Evolutionary conservation across 768 basidiomycete genomes (phyloP).

Genomic region (Gloeophyllum trabeum): DNA sequence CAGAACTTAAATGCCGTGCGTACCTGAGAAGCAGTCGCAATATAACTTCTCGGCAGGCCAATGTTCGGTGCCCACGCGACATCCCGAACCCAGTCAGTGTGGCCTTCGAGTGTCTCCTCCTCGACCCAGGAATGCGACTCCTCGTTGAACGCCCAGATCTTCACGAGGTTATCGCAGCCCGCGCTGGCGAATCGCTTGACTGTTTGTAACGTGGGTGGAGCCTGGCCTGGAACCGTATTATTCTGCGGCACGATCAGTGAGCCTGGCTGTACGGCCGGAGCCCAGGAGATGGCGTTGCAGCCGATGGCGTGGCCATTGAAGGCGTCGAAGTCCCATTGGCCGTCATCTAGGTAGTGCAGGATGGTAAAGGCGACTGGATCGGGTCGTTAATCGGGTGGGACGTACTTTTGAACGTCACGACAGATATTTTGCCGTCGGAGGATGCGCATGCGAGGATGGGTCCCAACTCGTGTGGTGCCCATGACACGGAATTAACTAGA

Average conservation of each 20-base stretch:
- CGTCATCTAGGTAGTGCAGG: constrained; percentile 56
- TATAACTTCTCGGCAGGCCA: constrained; percentile 87
- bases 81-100: constrained; percentile 96
- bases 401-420: constrained; percentile 92
- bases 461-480: constrained; percentile 98
- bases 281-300: constrained; percentile 97
- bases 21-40: constrained; percentile 90
- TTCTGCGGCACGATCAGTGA: constrained; percentile 69
- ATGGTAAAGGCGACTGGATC: neutral
- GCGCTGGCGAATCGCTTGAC: constrained; percentile 92
- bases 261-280: constrained; percentile 81
- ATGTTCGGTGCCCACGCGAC: constrained; percentile 99
- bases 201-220: constrained; percentile 23
- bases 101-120: constrained; percentile 84
- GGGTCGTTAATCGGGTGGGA: constrained; percentile 9
- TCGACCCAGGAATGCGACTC: constrained; percentile 84
- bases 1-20: constrained; percentile 8
- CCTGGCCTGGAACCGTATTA: constrained; percentile 34
- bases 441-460: constrained; percentile 95
- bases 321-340: constrained; percentile 90
- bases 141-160: constrained; percentile 87
- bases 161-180: constrained; percentile 92
- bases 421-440: constrained; percentile 94
- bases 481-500: constrained; percentile 91
- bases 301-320: constrained; percentile 95